Evolutionary conservation across 495 filamentous ascomycete genomes (phyloP).

Genomic region (Thermothielavioides terrestris): DNA sequence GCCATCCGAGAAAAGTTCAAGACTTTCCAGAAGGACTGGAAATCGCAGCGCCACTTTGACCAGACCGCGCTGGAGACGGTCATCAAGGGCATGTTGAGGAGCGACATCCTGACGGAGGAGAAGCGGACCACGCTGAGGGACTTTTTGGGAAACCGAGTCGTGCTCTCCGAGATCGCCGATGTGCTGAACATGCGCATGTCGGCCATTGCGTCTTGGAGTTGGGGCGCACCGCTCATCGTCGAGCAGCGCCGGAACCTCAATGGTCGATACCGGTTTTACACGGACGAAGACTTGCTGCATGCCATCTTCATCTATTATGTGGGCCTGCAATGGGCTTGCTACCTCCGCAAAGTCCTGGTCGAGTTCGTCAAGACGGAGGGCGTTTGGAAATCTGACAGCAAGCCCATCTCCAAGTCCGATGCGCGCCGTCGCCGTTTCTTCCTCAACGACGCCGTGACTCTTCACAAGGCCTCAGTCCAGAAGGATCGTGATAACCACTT

Average conservation of each 20-base stretch:
- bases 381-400: constrained; percentile 27
- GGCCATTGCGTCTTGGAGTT: constrained; percentile 49
- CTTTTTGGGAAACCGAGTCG: constrained; percentile 47
- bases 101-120: constrained; percentile 52
- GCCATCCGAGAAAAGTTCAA: not conserved
- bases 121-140: constrained; percentile 50
- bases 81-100: constrained; percentile 46
- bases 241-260: constrained; percentile 51
- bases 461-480: not conserved
- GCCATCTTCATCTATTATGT: constrained; percentile 56
- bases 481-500: constrained; percentile 5
- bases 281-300: constrained; percentile 61
- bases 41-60: constrained; percentile 13
- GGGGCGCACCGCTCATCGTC: constrained; percentile 32
- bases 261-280: constrained; percentile 57
- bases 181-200: constrained; percentile 61
- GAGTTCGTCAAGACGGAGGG: constrained; percentile 42
- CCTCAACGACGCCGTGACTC: not conserved
- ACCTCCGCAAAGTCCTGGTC: constrained; percentile 13
- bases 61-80: constrained; percentile 13
- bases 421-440: constrained; percentile 16
- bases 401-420: constrained; percentile 17
- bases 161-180: constrained; percentile 55
- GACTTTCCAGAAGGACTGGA: constrained; percentile 11
- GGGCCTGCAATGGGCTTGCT: constrained; percentile 31